phyloP scores from a whole-genome alignment of 495 filamentous ascomycete species.

The Neurospora terricola region DNA sequence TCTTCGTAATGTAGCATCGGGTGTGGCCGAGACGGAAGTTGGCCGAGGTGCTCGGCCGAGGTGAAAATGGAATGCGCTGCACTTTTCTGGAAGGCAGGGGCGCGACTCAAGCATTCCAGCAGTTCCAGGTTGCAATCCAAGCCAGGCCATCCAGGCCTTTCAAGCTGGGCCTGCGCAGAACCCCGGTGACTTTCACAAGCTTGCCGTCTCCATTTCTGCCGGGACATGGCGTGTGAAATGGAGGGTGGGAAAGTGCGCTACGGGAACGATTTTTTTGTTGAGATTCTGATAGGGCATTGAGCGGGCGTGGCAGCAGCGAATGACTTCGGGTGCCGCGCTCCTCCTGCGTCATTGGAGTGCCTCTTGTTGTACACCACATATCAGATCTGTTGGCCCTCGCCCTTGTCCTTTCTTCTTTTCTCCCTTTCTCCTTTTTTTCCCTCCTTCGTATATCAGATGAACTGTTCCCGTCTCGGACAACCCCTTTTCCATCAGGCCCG shows the following conservation, averaged over 20 bases:
- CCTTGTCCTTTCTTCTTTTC: not conserved
- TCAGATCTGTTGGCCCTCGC: not conserved
- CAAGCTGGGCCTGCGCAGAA: not conserved
- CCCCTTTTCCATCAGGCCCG: not conserved
- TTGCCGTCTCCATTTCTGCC: not conserved
- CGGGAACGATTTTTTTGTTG: not conserved
- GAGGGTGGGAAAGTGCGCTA: not conserved
- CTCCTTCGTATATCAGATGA: not conserved
- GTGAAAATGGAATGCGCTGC: not conserved
- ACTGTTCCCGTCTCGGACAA: not conserved
- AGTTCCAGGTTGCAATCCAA: not conserved
- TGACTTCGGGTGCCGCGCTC: not conserved
- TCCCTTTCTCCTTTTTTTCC: not conserved
- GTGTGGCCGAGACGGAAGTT: not conserved
- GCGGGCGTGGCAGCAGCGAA: not conserved
- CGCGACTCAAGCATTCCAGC: not conserved
- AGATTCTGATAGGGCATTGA: not conserved
- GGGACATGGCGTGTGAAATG: not conserved
- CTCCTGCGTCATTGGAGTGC: not conserved
- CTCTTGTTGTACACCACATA: not conserved
- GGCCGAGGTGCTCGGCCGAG: not conserved
- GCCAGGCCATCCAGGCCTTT: not conserved
- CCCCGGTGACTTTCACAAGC: not conserved
- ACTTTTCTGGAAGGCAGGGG: not conserved
- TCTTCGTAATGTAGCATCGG: not conserved